A percentile compares a stretch with the other conserved stretches of the same genome.
These are phyloP conservation scores for Pichia manshurica DNA, from an alignment of 805 yeast species.

Conservation along the genomic window DNA sequence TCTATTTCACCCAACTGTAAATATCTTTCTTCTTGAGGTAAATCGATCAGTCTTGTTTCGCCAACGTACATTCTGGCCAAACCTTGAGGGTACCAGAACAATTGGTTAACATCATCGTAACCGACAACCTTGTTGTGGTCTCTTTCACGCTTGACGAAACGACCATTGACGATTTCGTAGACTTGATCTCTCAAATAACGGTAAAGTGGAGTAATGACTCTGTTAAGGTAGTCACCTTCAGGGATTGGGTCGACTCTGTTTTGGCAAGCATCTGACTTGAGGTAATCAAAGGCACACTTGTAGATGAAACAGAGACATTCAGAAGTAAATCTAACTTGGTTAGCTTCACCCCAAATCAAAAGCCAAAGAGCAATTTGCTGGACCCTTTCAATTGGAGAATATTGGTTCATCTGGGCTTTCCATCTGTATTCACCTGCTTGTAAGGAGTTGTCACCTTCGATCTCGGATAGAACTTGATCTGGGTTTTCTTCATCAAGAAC, in stretches of 20 bases:
- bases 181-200: conserved; percentile 75
- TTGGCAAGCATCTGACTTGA: conserved; percentile 84
- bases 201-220: conserved; percentile 88
- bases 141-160: conserved; percentile 77
- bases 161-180: conserved; percentile 74
- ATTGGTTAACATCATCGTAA: conserved; percentile 97
- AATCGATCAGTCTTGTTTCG: conserved; percentile 84
- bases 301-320: conserved; percentile 90
- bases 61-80: conserved; percentile 84
- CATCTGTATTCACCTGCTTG: conserved; percentile 81
- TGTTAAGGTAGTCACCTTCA: conserved; percentile 85
- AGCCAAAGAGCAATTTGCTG: conserved; percentile 73
- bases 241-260: conserved; percentile 79
- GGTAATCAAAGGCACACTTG: conserved; percentile 91
- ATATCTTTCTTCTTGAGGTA: conserved; percentile 87
- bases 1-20: conserved; percentile 83
- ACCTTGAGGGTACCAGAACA: conserved; percentile 99
- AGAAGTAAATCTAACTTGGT: conserved; percentile 87
- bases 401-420: conserved; percentile 72
- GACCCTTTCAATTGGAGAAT: conserved; percentile 72
- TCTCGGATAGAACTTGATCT: conserved; percentile 52
- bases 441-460: conserved; percentile 79
- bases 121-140: conserved; percentile 81
- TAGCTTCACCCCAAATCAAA: conserved; percentile 85
- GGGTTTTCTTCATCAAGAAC: conserved; percentile 63